Conservation (phyloP, 225 moss, liverwort and hornwort species). For the Bryoerythrophyllum caledonicum region DNA sequence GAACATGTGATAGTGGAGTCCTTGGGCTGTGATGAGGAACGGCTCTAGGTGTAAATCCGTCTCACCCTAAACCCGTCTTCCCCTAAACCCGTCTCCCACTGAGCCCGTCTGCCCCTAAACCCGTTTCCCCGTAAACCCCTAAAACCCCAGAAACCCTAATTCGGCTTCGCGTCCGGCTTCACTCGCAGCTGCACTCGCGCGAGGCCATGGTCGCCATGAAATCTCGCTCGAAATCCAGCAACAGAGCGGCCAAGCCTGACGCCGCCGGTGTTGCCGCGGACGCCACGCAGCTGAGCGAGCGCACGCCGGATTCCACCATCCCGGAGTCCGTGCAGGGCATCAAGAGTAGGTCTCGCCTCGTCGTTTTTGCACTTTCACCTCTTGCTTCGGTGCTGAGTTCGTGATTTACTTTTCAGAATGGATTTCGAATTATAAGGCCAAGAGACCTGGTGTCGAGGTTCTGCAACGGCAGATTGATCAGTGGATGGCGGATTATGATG, state of each 20-base stretch:
- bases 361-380: background rate
- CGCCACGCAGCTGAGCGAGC: background rate
- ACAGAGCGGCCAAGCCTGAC: constrained; percentile 4
- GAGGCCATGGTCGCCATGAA: constrained; percentile 37
- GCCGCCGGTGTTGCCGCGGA: background rate
- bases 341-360: constrained; percentile 29
- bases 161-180: background rate
- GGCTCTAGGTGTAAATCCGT: too few relatives aligned
- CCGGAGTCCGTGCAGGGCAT: constrained; percentile 33
- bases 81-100: too few relatives aligned
- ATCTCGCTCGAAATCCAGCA: constrained; percentile 4
- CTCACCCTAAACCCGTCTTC: too few relatives aligned
- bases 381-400: constrained; percentile 5
- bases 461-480: constrained; percentile 74
- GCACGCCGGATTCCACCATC: constrained; percentile 13
- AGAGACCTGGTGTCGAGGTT: constrained; percentile 69
- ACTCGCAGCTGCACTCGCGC: background rate
- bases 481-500: constrained; percentile 81
- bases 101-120: too few relatives aligned
- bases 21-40: too few relatives aligned
- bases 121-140: background rate
- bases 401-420: constrained; percentile 51
- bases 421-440: constrained; percentile 64
- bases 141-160: constrained; percentile 14
- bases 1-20: too few relatives aligned